phyloP scores from a whole-genome alignment of 768 basidiomycete genomes.

The Pilatotrama ljubarskyi region DNA sequence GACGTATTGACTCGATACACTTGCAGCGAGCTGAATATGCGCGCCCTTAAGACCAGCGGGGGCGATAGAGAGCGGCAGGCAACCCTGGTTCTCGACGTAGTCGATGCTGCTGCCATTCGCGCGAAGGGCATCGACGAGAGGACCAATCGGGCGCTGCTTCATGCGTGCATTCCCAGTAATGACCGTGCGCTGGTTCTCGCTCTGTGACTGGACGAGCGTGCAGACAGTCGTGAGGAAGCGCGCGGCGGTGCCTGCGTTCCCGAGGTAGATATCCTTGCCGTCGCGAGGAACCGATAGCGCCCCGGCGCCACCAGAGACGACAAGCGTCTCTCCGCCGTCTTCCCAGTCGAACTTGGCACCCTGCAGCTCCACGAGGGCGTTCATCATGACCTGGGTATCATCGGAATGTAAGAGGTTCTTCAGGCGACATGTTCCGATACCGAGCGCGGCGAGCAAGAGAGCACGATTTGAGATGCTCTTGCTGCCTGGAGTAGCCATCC shows the following conservation, averaged over 20 bases:
- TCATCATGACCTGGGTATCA: slow-evolving; percentile 99
- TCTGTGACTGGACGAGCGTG: slow-evolving; percentile 67
- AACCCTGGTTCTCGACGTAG: slow-evolving; percentile 79
- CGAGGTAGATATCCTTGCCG: slow-evolving; percentile 90
- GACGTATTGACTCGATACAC: slow-evolving; percentile 97
- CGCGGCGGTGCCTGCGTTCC: slow-evolving; percentile 96
- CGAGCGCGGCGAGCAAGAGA: slow-evolving; percentile 90
- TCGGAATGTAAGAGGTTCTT: slow-evolving; percentile 94
- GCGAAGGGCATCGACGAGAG: slow-evolving; percentile 86
- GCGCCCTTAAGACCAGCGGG: slow-evolving; percentile 84
- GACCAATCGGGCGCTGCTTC: slow-evolving; percentile 98
- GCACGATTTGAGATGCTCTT: slow-evolving; percentile 97
- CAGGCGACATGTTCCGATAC: slow-evolving; percentile 82
- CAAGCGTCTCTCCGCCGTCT: slow-evolving; percentile 92
- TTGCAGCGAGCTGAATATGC: slow-evolving; percentile 84
- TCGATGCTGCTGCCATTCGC: slow-evolving; percentile 78
- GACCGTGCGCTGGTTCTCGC: slow-evolving; percentile 55
- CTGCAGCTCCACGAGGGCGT: slow-evolving; percentile 86
- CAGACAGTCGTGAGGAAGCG: slow-evolving; percentile 98
- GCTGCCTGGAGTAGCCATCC: slow-evolving; percentile 93
- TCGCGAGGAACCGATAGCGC: slow-evolving; percentile 71
- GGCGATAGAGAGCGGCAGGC: slow-evolving; percentile 84
- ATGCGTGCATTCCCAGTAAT: slow-evolving; percentile 98
- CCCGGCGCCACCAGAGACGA: slow-evolving; percentile 87
- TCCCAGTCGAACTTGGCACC: slow-evolving; percentile 95